Percentiles rank a stretch among this genome's conserved stretches.
phyloP scores from a whole-genome alignment of 805 yeast genomes.

The Schizosaccharomyces octosporus region DNA sequence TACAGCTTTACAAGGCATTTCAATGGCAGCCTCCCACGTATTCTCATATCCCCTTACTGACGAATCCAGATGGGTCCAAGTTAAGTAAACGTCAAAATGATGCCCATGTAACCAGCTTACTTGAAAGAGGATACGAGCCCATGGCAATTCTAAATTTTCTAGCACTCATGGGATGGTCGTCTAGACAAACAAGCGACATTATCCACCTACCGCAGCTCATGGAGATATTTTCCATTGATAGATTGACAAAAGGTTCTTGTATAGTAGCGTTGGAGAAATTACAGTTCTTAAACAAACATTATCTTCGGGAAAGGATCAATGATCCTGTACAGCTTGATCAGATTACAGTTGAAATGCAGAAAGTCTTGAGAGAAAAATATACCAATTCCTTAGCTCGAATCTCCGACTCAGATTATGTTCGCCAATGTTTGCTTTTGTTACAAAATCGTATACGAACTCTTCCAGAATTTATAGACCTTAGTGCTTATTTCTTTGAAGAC shows the following conservation, averaged over 20 bases:
- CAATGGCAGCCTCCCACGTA: slow-evolving; percentile 65
- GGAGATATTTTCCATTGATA: slow-evolving; percentile 35
- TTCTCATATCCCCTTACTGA: slow-evolving; percentile 71
- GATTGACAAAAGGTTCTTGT: slow-evolving; percentile 78
- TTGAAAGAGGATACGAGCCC: slow-evolving; percentile 41
- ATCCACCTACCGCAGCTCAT: slow-evolving; percentile 3
- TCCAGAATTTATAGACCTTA: not conserved
- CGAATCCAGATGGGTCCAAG: slow-evolving; percentile 29
- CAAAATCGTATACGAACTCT: not conserved
- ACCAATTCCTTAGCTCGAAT: not conserved
- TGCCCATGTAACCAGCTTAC: slow-evolving; percentile 29
- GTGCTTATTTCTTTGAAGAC: not conserved
- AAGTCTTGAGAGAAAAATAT: not conserved
- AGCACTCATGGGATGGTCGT: slow-evolving; percentile 88
- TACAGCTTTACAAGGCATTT: slow-evolving; percentile 63
- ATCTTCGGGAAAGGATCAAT: slow-evolving; percentile 15
- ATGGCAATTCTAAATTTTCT: slow-evolving; percentile 73
- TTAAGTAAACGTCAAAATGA: slow-evolving; percentile 72
- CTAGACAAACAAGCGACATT: slow-evolving; percentile 13
- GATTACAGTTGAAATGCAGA: not conserved
- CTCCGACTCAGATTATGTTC: not conserved
- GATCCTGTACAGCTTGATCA: not conserved
- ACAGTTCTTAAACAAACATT: slow-evolving; percentile 50
- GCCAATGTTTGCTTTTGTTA: not conserved
- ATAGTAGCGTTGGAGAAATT: slow-evolving; percentile 66